Conservation (phyloP, 371 early-diverging fungal genomes). For the Dinochytrium kinnereticum region DNA sequence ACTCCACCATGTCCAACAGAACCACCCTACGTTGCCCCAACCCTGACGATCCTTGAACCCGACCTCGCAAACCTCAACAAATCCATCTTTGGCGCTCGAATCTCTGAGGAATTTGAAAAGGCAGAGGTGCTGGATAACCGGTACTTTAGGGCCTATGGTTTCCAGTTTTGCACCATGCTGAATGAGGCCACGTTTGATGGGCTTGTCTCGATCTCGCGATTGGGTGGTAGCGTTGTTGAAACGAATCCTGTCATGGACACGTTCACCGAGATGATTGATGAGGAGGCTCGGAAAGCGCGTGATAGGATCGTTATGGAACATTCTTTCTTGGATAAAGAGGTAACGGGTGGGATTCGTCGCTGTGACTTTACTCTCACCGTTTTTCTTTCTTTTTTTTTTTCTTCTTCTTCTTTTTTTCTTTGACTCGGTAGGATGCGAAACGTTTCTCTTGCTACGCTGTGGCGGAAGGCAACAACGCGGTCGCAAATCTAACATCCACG, state of each 20-base stretch:
- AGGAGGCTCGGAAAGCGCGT: slow-evolving; percentile 13
- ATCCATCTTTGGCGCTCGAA: too few species aligned
- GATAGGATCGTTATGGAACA: slow-evolving; percentile 3
- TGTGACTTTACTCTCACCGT: too few species aligned
- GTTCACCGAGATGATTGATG: slow-evolving; percentile 5
- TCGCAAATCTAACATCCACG: slow-evolving; percentile 28
- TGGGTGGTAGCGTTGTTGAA: slow-evolving; percentile 32
- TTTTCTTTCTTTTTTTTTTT: too few species aligned
- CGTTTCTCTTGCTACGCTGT: slow-evolving; percentile 43
- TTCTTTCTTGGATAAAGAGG: slow-evolving; percentile 12
- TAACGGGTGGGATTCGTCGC: too few species aligned
- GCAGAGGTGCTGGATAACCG: not conserved
- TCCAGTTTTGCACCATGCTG: slow-evolving; percentile 45
- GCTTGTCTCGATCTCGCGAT: slow-evolving; percentile 18
- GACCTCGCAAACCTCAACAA: too few species aligned
- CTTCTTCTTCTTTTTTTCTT: not conserved
- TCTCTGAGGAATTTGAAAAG: not conserved
- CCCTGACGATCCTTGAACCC: too few species aligned
- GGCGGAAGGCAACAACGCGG: slow-evolving; percentile 35
- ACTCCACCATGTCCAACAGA: too few species aligned
- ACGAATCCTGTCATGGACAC: slow-evolving; percentile 26
- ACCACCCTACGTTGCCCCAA: too few species aligned
- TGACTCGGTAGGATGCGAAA: slow-evolving; percentile 4
- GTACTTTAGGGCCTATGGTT: slow-evolving; percentile 31
- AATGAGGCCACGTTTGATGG: slow-evolving; percentile 44